Percentiles rank a stretch among this genome's conserved stretches.
phyloP scores from a whole-genome alignment of 2,329 filamentous ascomycete genomes.

The Sarocladiaceae sp. region DNA sequence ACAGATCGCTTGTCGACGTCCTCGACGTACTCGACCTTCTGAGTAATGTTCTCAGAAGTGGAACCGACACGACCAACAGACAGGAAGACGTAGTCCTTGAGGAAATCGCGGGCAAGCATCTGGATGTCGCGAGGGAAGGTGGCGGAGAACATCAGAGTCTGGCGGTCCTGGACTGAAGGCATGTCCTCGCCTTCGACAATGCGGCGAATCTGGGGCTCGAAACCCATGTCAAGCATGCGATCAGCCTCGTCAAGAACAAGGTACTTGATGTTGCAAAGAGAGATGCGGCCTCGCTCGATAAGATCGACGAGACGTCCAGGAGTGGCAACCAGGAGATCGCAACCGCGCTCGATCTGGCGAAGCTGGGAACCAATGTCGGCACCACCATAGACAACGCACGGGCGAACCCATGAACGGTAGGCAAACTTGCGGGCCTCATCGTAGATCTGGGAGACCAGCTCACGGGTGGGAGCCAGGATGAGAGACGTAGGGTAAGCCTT shows the following conservation, averaged over 20 bases:
- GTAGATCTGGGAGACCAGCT: slow-evolving; percentile 97
- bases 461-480: slow-evolving; percentile 93
- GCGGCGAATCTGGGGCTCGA: slow-evolving; percentile 97
- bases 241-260: slow-evolving; percentile 98
- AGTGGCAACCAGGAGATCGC: slow-evolving; percentile 93
- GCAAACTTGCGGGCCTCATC: slow-evolving; percentile 97
- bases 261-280: slow-evolving; percentile 97
- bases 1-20: slow-evolving; percentile 97
- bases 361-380: slow-evolving; percentile 98
- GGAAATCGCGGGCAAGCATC: slow-evolving; percentile 96
- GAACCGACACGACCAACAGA: slow-evolving; percentile 98
- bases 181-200: slow-evolving; percentile 99
- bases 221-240: slow-evolving; percentile 99
- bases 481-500: slow-evolving; percentile 96
- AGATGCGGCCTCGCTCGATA: slow-evolving; percentile 97
- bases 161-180: slow-evolving; percentile 74
- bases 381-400: slow-evolving; percentile 98
- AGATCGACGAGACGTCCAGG: slow-evolving; percentile 95
- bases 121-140: slow-evolving; percentile 99
- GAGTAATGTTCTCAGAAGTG: slow-evolving; percentile 99
- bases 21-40: slow-evolving; percentile 97
- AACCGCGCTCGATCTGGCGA: slow-evolving; percentile 94
- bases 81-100: slow-evolving; percentile 98
- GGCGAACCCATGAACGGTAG: slow-evolving; percentile 97
- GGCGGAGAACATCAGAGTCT: slow-evolving; percentile 99